These are phyloP conservation scores for Willaertia magna DNA, from an alignment of 208 protist species.

Conservation along the genomic window DNA sequence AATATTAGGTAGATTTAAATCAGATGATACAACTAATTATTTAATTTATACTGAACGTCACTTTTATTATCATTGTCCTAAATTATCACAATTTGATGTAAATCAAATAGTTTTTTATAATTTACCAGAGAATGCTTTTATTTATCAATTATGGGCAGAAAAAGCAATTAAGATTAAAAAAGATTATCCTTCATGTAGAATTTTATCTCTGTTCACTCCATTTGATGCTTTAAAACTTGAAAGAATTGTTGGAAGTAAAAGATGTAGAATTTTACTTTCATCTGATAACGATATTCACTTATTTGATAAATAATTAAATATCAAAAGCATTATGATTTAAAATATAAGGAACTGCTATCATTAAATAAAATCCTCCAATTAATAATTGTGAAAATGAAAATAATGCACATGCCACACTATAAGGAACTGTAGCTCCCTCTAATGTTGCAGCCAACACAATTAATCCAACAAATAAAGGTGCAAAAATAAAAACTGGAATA, in stretches of 20 bases:
- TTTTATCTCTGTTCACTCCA: constrained; percentile 67
- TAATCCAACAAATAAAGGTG: not conserved
- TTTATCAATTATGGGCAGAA: constrained; percentile 49
- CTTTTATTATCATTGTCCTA: constrained; percentile 86
- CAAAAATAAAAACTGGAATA: not conserved
- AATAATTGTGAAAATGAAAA: not conserved
- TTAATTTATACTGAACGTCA: constrained; percentile 87
- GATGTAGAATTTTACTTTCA: constrained; percentile 41
- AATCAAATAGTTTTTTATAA: constrained; percentile 84
- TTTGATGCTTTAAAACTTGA: constrained; percentile 78
- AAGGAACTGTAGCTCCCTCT: not conserved
- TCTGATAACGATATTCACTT: constrained; percentile 43
- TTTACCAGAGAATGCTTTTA: constrained; percentile 68
- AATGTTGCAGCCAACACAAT: not conserved
- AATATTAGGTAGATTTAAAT: constrained; percentile 53
- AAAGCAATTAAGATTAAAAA: constrained; percentile 52
- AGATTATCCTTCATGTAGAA: constrained; percentile 47
- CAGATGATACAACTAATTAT: constrained; percentile 54
- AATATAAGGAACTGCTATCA: not conserved
- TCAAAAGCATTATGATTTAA: not conserved
- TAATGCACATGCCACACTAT: not conserved
- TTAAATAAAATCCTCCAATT: not conserved
- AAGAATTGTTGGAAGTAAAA: constrained; percentile 63
- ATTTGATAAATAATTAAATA: constrained; percentile 33
- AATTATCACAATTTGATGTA: constrained; percentile 58